These are phyloP conservation scores for Populus tremula DNA, from an alignment of 345 rosid genomes.

Conservation along the genomic window DNA sequence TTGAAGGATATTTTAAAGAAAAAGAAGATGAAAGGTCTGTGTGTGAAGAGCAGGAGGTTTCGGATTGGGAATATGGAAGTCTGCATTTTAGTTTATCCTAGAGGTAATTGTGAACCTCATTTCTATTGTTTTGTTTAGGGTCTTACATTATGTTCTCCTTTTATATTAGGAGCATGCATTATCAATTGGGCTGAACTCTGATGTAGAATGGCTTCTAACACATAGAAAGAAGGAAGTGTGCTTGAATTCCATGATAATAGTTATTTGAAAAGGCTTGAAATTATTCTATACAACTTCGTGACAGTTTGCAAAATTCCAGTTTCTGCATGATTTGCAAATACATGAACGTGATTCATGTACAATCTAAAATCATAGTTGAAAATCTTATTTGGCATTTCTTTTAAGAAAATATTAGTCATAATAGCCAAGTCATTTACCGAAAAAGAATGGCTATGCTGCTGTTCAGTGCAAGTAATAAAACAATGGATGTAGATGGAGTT, in stretches of 20 bases:
- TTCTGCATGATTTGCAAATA: background rate
- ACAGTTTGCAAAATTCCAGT: background rate
- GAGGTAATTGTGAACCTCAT: slow-evolving; percentile 6
- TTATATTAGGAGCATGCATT: background rate
- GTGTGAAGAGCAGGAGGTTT: slow-evolving; percentile 18
- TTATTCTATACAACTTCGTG: background rate
- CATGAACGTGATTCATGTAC: background rate
- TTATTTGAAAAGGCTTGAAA: background rate
- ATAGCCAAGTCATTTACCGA: background rate
- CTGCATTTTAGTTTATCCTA: slow-evolving; percentile 17
- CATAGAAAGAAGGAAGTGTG: background rate
- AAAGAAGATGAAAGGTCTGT: slow-evolving; percentile 13
- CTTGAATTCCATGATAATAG: background rate
- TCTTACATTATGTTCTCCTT: background rate
- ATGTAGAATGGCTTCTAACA: background rate
- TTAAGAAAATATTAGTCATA: background rate
- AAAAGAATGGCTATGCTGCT: background rate
- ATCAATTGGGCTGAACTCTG: background rate
- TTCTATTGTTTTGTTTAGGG: background rate
- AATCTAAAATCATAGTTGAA: background rate
- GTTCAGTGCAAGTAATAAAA: no score
- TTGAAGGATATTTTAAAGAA: slow-evolving; percentile 18
- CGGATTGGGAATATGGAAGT: slow-evolving; percentile 14
- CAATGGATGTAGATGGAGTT: background rate
- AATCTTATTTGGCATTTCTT: background rate